These are phyloP conservation scores for Pyricularia sp. DNA, from an alignment of 2,329 filamentous ascomycete species.

Conservation along the genomic window DNA sequence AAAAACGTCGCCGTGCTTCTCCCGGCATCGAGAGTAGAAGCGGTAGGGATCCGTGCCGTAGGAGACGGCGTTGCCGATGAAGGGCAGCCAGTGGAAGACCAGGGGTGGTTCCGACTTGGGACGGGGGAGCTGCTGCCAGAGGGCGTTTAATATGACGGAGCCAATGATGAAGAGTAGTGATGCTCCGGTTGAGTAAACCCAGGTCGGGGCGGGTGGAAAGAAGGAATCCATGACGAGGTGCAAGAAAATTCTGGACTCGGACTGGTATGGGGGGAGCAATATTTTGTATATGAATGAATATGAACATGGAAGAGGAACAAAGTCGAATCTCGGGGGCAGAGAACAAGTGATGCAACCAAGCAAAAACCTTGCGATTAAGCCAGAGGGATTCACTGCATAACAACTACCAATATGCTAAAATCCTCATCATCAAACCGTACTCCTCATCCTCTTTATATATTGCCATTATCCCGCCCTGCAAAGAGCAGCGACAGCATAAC, in stretches of 20 bases:
- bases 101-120: slow-evolving; percentile 73
- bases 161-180: slow-evolving; percentile 35
- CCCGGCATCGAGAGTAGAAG: slow-evolving; percentile 64
- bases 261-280: background rate
- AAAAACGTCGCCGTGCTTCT: slow-evolving; percentile 41
- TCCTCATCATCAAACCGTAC: no score
- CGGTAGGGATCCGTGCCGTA: slow-evolving; percentile 91
- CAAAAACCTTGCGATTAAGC: no score
- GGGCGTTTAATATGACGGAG: slow-evolving; percentile 67
- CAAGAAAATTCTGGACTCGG: background rate
- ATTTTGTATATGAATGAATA: background rate
- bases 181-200: slow-evolving; percentile 11
- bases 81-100: slow-evolving; percentile 73
- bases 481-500: background rate
- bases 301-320: background rate
- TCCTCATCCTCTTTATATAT: background rate
- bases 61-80: slow-evolving; percentile 82
- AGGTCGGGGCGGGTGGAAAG: background rate
- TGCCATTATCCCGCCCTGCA: background rate
- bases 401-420: background rate
- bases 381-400: background rate
- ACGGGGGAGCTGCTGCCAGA: slow-evolving; percentile 70
- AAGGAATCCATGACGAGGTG: background rate
- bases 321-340: background rate
- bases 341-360: background rate